phyloP scores from a whole-genome alignment of 352 stramenopile genomes.

The Phytophthora pistaciae region DNA sequence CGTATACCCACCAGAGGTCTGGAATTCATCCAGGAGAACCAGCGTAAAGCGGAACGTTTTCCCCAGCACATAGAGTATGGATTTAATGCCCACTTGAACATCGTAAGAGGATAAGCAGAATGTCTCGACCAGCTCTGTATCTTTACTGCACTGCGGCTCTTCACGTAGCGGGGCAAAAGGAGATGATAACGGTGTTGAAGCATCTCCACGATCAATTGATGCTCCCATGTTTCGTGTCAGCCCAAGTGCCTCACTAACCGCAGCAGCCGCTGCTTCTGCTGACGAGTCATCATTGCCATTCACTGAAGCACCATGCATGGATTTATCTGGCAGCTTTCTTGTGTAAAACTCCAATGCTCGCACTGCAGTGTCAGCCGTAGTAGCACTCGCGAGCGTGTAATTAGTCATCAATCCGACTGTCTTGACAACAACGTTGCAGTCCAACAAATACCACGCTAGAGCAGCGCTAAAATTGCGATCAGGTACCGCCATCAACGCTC shows the following conservation, averaged over 20 bases:
- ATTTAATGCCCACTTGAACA: slow-evolving; percentile 56
- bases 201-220: slow-evolving; percentile 6
- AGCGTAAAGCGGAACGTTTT: slow-evolving; percentile 68
- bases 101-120: slow-evolving; percentile 60
- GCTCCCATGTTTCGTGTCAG: slow-evolving; percentile 33
- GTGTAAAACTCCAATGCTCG: slow-evolving; percentile 38
- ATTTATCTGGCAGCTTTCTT: neutral
- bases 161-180: neutral
- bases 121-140: slow-evolving; percentile 9
- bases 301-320: slow-evolving; percentile 1
- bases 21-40: slow-evolving; percentile 76
- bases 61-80: slow-evolving; percentile 66
- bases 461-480: slow-evolving; percentile 78
- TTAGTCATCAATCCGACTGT: slow-evolving; percentile 55
- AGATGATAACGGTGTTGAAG: neutral
- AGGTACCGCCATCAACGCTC: slow-evolving; percentile 51
- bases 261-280: slow-evolving; percentile 44
- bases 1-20: slow-evolving; percentile 67
- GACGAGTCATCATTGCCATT: slow-evolving; percentile 26
- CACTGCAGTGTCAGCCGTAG: slow-evolving; percentile 40
- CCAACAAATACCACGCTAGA: slow-evolving; percentile 81
- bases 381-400: slow-evolving; percentile 44
- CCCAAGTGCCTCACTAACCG: slow-evolving; percentile 75
- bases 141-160: neutral
- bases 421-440: slow-evolving; percentile 60